Evolutionary conservation across 768 basidiomycete genomes (phyloP), one percentile per base, ranked within the genome.

Genomic region (Megacollybia marginata): DNA sequence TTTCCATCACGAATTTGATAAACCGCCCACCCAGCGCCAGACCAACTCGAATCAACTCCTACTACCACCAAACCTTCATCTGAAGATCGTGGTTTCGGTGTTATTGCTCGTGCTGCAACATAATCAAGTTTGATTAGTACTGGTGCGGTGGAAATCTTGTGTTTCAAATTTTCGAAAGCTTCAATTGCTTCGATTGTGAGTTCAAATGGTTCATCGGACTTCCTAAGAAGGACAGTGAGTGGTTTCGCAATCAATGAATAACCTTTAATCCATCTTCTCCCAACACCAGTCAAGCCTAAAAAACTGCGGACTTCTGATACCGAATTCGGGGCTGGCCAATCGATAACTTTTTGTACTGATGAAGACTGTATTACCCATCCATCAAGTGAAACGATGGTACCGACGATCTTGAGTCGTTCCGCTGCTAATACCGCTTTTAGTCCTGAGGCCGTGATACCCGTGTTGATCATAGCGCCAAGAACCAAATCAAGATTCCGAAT

Each of bases 41-140:
- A 58, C 1, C 44, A 44, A 2, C 57, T 65, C 0, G 66, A 64
- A 50, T 74, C 69, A 0, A 72, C 66, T 2, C 64, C 60, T 0
- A 73, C 42, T 1, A 68, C 58, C 2, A 72, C 56, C 1, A 64
- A 52, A 3, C 55, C 52, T 9, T 64, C 50, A 12, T 62, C 57
- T 1, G 52, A 54, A 0, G 9, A 15, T 33, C 59, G 18, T 1
- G 57, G 56, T 8, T 2, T 15, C 1, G 13, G 52, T 11, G 42
- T 35, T 10, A 59, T 49, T 2, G 38, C 19, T 4, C 38, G 45
- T 6, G 51, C 52, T 0, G 42, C 46, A 0, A 46, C 23, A 42
- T 72, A 74, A 50, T 74, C 61, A 13, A 73, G 58, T 4, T 55
- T 52, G 2, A 60, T 48, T 0, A 72, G 51, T 0, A 65, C 64